Evolutionary conservation across 139 green algal species (phyloP).

Genomic region (Medakamo hakoo): DNA sequence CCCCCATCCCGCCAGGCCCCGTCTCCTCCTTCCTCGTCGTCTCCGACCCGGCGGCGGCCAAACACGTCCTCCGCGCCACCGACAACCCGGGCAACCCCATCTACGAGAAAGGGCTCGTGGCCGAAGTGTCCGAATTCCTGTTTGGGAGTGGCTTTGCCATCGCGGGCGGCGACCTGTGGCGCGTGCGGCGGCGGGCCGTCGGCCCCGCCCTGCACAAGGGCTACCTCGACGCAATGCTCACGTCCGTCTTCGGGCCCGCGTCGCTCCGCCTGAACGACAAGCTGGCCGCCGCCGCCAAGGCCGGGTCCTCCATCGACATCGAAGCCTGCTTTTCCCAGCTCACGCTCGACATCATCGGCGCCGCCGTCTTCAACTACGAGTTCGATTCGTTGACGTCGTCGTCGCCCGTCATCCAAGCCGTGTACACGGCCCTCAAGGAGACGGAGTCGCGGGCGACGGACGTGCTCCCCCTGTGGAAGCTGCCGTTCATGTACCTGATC

Average conservation of each 20-base stretch:
- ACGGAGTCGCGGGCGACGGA: conserved; percentile 91
- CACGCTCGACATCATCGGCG: conserved; percentile 96
- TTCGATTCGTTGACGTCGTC: conserved; percentile 79
- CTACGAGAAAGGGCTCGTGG: conserved; percentile 86
- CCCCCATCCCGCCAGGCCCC: conserved; percentile 37
- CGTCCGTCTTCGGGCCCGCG: conserved; percentile 60
- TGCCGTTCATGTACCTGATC: conserved; percentile 37
- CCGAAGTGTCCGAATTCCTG: conserved; percentile 84
- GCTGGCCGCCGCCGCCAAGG: conserved; percentile 27
- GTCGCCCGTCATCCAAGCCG: conserved; percentile 74
- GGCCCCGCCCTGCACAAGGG: conserved; percentile 73
- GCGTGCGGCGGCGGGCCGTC: conserved; percentile 67
- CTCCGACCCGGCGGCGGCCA: conserved; percentile 73
- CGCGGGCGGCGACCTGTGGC: conserved; percentile 65
- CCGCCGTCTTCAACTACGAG: conserved; percentile 97
- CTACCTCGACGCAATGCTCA: conserved; percentile 88
- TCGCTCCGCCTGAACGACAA: conserved; percentile 56
- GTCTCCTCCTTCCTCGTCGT: conserved; percentile 79
- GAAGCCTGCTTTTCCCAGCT: conserved; percentile 88
- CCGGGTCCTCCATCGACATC: conserved; percentile 68
- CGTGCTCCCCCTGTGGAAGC: conserved; percentile 89
- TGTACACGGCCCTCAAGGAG: conserved; percentile 98
- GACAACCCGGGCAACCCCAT: conserved; percentile 56
- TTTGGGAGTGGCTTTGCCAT: conserved; percentile 96
- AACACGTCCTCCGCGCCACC: conserved; percentile 82